Evolutionary conservation across 2,329 filamentous ascomycete species (phyloP).

Genomic region (Knufia petricola): DNA sequence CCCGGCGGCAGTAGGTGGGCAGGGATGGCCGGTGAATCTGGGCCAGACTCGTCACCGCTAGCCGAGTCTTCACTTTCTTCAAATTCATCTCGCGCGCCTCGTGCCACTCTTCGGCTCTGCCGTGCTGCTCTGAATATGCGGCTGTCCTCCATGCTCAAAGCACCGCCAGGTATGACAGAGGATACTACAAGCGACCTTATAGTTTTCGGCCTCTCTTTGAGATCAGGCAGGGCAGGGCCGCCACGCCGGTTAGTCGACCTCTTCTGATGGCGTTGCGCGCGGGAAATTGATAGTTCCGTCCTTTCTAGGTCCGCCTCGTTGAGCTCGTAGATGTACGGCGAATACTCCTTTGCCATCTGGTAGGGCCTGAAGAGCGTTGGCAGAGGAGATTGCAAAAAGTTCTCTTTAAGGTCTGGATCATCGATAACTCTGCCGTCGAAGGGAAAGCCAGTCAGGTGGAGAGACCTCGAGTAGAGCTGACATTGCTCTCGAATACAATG

Average conservation of each 20-base stretch:
- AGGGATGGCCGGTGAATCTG: slow-evolving; percentile 70
- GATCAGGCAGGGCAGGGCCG: slow-evolving; percentile 85
- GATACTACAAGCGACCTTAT: slow-evolving; percentile 89
- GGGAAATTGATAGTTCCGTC: slow-evolving; percentile 83
- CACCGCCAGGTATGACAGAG: slow-evolving; percentile 81
- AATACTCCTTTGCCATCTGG: slow-evolving; percentile 87
- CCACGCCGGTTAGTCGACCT: slow-evolving; percentile 88
- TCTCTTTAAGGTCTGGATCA: slow-evolving; percentile 75
- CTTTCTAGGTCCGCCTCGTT: slow-evolving; percentile 82
- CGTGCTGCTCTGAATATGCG: slow-evolving; percentile 73
- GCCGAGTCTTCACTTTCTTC: slow-evolving; percentile 87
- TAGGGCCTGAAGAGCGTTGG: slow-evolving; percentile 77
- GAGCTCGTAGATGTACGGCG: slow-evolving; percentile 87
- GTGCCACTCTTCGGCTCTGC: slow-evolving; percentile 43
- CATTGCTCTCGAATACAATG: slow-evolving; percentile 95
- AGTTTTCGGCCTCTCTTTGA: slow-evolving; percentile 88
- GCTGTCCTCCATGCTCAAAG: slow-evolving; percentile 68
- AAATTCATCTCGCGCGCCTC: slow-evolving; percentile 49
- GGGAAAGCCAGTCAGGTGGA: slow-evolving; percentile 87
- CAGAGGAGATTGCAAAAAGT: slow-evolving; percentile 78
- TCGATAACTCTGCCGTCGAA: slow-evolving; percentile 92
- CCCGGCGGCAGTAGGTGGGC: slow-evolving; percentile 58
- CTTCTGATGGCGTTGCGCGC: slow-evolving; percentile 90
- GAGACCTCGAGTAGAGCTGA: slow-evolving; percentile 84
- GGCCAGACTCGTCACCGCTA: slow-evolving; percentile 69